A percentile compares a stretch with the other conserved stretches of the same genome.
Evolutionary conservation across 306 rosid species (phyloP).

Genomic region (Trifolium dubium): DNA sequence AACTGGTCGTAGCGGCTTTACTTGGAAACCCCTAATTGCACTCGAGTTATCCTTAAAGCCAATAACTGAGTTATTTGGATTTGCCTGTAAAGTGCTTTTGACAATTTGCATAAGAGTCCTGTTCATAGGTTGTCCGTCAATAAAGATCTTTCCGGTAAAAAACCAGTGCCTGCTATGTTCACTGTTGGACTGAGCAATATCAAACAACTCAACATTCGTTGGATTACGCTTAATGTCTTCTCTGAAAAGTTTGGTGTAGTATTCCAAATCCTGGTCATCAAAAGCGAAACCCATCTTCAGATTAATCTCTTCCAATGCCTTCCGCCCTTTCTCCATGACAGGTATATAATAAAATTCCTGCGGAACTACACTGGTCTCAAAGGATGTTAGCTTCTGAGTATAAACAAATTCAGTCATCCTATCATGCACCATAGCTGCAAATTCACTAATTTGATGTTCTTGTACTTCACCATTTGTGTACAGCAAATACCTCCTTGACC

Average conservation of each 20-base stretch:
- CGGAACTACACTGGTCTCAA: constrained; percentile 64
- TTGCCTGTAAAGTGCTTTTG: constrained; percentile 80
- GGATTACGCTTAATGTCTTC: constrained; percentile 86
- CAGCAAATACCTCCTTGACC: constrained; percentile 86
- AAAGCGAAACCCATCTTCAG: constrained; percentile 84
- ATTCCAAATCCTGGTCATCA: constrained; percentile 88
- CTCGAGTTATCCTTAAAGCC: constrained; percentile 96
- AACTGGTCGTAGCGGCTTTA: constrained; percentile 68
- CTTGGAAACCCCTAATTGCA: constrained; percentile 82
- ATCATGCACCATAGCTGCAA: constrained; percentile 81
- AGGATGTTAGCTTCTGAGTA: constrained; percentile 64
- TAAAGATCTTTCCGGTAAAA: constrained; percentile 75
- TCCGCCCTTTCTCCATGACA: constrained; percentile 80
- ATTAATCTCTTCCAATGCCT: constrained; percentile 87
- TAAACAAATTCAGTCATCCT: constrained; percentile 91
- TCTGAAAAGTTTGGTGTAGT: constrained; percentile 77
- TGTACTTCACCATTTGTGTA: constrained; percentile 53
- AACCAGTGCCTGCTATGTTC: constrained; percentile 98
- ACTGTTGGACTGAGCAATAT: constrained; percentile 92
- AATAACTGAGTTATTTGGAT: constrained; percentile 84
- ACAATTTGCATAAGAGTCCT: constrained; percentile 91
- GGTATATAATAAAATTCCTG: constrained; percentile 69
- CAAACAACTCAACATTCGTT: constrained; percentile 83
- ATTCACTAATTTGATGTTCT: constrained; percentile 63
- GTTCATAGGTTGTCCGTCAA: constrained; percentile 73